Conservation (phyloP, 139 green algal species). For the Chlamydomonas applanata region DNA sequence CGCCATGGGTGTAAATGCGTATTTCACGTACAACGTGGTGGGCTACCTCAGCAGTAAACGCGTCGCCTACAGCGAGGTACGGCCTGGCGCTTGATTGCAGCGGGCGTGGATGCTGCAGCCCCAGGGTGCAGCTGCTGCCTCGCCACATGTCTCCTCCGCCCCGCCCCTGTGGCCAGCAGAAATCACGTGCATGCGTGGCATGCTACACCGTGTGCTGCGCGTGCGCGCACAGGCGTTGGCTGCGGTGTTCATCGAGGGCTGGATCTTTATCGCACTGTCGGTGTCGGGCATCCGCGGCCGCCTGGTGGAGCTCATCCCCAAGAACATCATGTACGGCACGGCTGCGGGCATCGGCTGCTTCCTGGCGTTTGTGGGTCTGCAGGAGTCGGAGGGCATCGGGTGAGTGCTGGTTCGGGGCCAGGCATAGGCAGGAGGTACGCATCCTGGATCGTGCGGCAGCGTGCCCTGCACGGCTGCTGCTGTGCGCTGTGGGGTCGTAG, state of each 20-base stretch:
- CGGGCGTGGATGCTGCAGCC: too few relatives aligned
- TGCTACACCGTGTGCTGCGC: background rate
- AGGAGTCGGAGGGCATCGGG: constrained; percentile 45
- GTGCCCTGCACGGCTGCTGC: too few relatives aligned
- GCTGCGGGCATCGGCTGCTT: constrained; percentile 75
- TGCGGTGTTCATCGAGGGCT: constrained; percentile 68
- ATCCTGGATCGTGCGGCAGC: too few relatives aligned
- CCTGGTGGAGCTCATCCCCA: constrained; percentile 63
- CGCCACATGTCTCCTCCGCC: too few relatives aligned
- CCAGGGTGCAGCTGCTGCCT: too few relatives aligned
- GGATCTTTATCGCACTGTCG: constrained; percentile 71
- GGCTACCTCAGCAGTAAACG: constrained; percentile 52
- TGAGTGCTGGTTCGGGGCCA: too few relatives aligned
- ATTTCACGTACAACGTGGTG: constrained; percentile 66
- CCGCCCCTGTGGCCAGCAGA: background rate
- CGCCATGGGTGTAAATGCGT: constrained; percentile 76
- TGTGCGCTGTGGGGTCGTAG: too few relatives aligned
- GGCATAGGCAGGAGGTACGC: too few relatives aligned
- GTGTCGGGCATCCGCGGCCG: constrained; percentile 54
- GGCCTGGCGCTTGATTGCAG: too few relatives aligned
- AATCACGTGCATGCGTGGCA: background rate
- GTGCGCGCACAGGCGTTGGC: constrained; percentile 28
- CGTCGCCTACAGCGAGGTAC: constrained; percentile 49
- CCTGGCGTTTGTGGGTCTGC: constrained; percentile 58
- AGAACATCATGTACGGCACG: constrained; percentile 36